Evolutionary conservation across 2,329 filamentous ascomycete genomes (phyloP).

Genomic region (Pyrenochaeta sp.): DNA sequence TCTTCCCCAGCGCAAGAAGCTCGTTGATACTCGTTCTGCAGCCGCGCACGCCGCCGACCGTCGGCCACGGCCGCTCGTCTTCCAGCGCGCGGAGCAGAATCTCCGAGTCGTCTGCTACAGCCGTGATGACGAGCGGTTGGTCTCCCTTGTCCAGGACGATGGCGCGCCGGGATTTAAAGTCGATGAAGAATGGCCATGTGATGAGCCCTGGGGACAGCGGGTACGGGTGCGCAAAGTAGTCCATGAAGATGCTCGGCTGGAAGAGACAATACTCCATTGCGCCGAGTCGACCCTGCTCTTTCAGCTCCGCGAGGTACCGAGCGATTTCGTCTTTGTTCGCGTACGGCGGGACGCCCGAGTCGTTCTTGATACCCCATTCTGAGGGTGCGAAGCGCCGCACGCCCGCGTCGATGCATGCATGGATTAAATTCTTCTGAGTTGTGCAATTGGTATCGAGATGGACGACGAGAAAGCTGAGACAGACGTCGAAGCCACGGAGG

Average conservation of each 20-base stretch:
- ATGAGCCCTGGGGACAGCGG: constrained; percentile 55
- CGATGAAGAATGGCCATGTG: constrained; percentile 45
- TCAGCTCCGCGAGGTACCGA: constrained; percentile 59
- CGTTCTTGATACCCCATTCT: constrained; percentile 40
- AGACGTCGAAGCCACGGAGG: constrained; percentile 59
- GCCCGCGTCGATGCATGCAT: constrained; percentile 38
- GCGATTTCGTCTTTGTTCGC: constrained; percentile 59
- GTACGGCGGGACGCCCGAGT: constrained; percentile 57
- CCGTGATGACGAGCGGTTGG: constrained; percentile 35
- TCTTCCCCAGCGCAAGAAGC: constrained; percentile 36
- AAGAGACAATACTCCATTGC: constrained; percentile 65
- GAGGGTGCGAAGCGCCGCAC: constrained; percentile 40
- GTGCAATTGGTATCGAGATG: constrained; percentile 31
- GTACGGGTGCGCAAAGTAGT: constrained; percentile 63
- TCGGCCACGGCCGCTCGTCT: constrained; percentile 34
- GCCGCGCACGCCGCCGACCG: constrained; percentile 35
- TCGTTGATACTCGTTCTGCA: constrained; percentile 33
- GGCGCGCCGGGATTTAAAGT: constrained; percentile 34
- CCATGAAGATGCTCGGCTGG: constrained; percentile 62
- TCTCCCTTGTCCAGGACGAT: constrained; percentile 39
- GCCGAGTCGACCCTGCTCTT: constrained; percentile 56
- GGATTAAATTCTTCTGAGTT: constrained; percentile 41
- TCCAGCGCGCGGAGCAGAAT: constrained; percentile 37
- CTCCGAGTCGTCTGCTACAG: constrained; percentile 31
- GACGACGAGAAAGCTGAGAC: constrained; percentile 52